Conservation (phyloP, 2,329 filamentous ascomycete genomes). For the Neonectria magnoliae region DNA sequence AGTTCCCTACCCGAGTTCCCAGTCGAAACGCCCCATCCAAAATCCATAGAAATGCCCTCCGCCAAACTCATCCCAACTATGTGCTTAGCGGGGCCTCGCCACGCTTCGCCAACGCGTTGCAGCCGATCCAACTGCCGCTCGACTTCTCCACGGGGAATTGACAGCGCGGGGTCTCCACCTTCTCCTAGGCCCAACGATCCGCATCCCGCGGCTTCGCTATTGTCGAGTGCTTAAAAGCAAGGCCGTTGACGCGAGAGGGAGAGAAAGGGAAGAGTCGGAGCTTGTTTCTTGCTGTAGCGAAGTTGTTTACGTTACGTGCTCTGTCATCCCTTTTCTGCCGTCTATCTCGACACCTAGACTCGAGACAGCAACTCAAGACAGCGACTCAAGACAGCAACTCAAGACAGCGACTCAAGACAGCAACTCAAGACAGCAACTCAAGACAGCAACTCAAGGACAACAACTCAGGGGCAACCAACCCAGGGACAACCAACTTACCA, state of each 20-base stretch:
- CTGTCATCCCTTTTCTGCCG: background rate
- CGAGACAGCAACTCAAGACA: no score
- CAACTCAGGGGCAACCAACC: no score
- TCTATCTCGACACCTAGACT: background rate
- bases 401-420: no score
- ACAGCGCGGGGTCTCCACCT: slow-evolving; percentile 20
- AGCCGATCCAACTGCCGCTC: slow-evolving; percentile 23
- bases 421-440: no score
- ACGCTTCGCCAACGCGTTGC: background rate
- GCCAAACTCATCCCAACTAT: background rate
- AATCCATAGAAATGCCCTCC: background rate
- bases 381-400: background rate
- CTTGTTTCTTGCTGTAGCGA: background rate
- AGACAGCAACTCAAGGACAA: background rate
- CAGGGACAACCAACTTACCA: background rate
- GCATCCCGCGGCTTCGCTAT: slow-evolving; percentile 20
- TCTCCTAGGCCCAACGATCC: slow-evolving; percentile 6
- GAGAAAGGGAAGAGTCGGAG: background rate
- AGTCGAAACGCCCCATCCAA: background rate
- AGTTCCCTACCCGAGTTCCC: no score
- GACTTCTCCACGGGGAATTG: slow-evolving; percentile 18
- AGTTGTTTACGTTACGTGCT: background rate
- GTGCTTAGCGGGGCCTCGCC: background rate
- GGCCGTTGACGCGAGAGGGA: background rate
- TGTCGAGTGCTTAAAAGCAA: slow-evolving; percentile 1